Percentiles rank a stretch among this genome's conserved stretches.
Conservation (phyloP, 108 stramenopile species). For the Skeletonema potamos region DNA sequence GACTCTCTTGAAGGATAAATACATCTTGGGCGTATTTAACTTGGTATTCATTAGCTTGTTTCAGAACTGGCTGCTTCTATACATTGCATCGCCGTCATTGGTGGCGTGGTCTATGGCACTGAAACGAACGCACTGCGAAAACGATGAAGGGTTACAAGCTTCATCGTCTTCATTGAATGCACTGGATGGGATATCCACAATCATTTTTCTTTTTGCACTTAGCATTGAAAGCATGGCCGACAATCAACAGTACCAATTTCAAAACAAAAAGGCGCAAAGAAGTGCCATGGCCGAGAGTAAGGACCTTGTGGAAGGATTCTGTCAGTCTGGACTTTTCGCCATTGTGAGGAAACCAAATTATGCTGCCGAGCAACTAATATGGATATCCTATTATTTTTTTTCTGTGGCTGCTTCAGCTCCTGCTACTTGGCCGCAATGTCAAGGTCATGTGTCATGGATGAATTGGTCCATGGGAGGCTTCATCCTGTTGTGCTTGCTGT, state of each 20-base stretch:
- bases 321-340: slow-evolving; percentile 60
- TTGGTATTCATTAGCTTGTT: slow-evolving; percentile 65
- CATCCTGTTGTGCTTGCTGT: slow-evolving; percentile 52
- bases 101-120: slow-evolving; percentile 49
- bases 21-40: slow-evolving; percentile 67
- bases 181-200: slow-evolving; percentile 46
- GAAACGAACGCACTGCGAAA: slow-evolving; percentile 15
- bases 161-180: slow-evolving; percentile 31
- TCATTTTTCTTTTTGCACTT: slow-evolving; percentile 49
- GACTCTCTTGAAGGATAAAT: slow-evolving; percentile 40
- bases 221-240: slow-evolving; percentile 70
- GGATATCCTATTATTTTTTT: slow-evolving; percentile 70
- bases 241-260: slow-evolving; percentile 74
- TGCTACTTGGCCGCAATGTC: neutral
- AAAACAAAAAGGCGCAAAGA: slow-evolving; percentile 58
- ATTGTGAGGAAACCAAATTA: slow-evolving; percentile 85
- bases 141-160: neutral
- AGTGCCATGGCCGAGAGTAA: neutral
- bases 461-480: slow-evolving; percentile 67
- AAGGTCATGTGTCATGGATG: neutral
- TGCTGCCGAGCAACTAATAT: slow-evolving; percentile 64
- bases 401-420: slow-evolving; percentile 46
- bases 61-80: slow-evolving; percentile 67
- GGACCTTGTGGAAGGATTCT: slow-evolving; percentile 67
- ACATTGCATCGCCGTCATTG: slow-evolving; percentile 62